These are phyloP conservation scores for Stachybotrys echinatus DNA, from an alignment of 2,329 filamentous ascomycete species.

Conservation along the genomic window DNA sequence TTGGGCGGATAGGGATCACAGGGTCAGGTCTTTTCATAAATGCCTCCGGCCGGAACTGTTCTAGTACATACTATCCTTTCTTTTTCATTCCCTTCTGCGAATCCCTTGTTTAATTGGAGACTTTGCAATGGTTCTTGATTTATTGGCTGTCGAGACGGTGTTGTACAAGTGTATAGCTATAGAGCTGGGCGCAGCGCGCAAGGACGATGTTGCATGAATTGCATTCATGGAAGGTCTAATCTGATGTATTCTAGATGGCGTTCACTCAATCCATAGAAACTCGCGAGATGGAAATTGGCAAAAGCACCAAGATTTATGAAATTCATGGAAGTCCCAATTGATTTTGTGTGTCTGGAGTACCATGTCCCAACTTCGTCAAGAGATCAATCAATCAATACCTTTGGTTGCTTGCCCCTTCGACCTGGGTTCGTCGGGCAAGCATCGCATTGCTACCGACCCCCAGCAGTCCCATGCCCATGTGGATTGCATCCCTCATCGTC, in stretches of 20 bases:
- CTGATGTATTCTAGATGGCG: conserved; percentile 36
- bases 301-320: neutral
- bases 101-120: conserved; percentile 20
- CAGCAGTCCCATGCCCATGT: neutral
- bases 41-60: conserved; percentile 14
- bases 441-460: neutral
- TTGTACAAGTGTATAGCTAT: conserved; percentile 28
- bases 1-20: conserved; percentile 26
- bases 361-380: too few relatives aligned
- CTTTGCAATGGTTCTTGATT: conserved; percentile 20
- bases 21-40: conserved; percentile 13
- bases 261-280: conserved; percentile 28
- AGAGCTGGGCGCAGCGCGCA: conserved; percentile 32
- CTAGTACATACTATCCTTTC: conserved; percentile 16
- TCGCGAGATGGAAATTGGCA: conserved; percentile 27
- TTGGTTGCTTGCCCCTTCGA: too few relatives aligned
- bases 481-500: neutral
- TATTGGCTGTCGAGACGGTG: conserved; percentile 19
- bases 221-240: conserved; percentile 33
- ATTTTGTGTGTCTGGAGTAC: too few relatives aligned
- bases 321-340: neutral
- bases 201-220: conserved; percentile 24
- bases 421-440: too few relatives aligned
- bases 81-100: conserved; percentile 8
- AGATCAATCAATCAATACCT: too few relatives aligned